These are phyloP conservation scores for Ascochyta viciae-villosae DNA, from an alignment of 2,329 filamentous ascomycete species.

Conservation along the genomic window DNA sequence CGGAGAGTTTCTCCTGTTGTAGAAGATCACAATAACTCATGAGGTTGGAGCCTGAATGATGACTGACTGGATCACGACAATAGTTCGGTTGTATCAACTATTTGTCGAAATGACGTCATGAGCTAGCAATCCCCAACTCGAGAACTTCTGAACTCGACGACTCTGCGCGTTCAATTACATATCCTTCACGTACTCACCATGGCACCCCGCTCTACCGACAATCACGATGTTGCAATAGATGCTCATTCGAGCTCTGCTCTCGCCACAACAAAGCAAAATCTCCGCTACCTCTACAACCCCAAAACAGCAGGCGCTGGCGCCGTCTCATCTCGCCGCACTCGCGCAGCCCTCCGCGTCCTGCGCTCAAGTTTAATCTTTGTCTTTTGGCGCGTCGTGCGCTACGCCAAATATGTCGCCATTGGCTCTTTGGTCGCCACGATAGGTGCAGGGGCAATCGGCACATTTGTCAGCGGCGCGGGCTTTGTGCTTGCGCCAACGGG, in stretches of 20 bases:
- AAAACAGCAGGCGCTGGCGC: slow-evolving; percentile 26
- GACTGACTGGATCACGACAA: too few relatives aligned
- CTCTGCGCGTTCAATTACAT: background rate
- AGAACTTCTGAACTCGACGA: background rate
- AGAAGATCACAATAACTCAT: background rate
- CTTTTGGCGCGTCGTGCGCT: slow-evolving; percentile 53
- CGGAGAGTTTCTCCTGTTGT: background rate
- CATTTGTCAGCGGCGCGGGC: slow-evolving; percentile 47
- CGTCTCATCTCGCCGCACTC: slow-evolving; percentile 47
- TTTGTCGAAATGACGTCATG: slow-evolving; percentile 3
- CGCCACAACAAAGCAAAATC: slow-evolving; percentile 37
- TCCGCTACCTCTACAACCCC: slow-evolving; percentile 50
- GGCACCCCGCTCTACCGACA: slow-evolving; percentile 3
- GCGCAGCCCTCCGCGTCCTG: slow-evolving; percentile 47
- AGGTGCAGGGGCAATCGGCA: slow-evolving; percentile 48
- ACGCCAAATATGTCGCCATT: slow-evolving; percentile 54
- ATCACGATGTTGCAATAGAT: slow-evolving; percentile 12
- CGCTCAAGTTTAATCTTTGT: slow-evolving; percentile 51
- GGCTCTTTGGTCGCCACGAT: slow-evolving; percentile 50
- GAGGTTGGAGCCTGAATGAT: too few relatives aligned
- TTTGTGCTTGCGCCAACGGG: slow-evolving; percentile 54
- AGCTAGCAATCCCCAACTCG: background rate
- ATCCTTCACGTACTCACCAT: background rate
- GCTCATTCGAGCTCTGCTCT: slow-evolving; percentile 32
- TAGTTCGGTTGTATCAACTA: background rate